Conservation (phyloP, 2,329 filamentous ascomycete genomes). For the Trichoderma oligosporum region DNA sequence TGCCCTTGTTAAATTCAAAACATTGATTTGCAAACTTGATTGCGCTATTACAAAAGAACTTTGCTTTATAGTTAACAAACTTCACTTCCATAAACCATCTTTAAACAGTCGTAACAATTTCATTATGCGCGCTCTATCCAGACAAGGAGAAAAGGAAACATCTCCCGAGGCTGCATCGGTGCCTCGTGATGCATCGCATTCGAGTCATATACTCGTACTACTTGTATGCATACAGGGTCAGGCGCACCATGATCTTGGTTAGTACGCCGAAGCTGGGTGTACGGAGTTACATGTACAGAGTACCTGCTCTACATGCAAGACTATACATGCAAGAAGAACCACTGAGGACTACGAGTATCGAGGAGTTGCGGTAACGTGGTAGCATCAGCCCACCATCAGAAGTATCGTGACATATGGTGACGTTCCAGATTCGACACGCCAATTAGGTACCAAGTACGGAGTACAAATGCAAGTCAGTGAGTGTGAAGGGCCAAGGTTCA, state of each 20-base stretch:
- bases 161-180: neutral
- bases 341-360: neutral
- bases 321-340: neutral
- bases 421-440: conserved; percentile 2
- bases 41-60: no score
- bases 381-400: conserved; percentile 9
- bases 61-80: no score
- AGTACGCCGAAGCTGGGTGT: neutral
- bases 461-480: neutral
- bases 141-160: neutral
- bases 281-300: no score
- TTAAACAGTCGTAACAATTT: no score
- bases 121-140: neutral
- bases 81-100: no score
- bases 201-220: conserved; percentile 16
- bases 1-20: neutral
- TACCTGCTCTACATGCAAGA: neutral
- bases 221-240: conserved; percentile 15
- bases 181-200: conserved; percentile 8
- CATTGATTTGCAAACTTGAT: no score
- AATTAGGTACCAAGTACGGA: neutral
- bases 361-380: neutral
- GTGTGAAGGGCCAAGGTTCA: neutral
- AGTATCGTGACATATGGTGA: conserved; percentile 4
- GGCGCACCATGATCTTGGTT: neutral